phyloP scores from a whole-genome alignment of 345 rosid species.

The Odontarrhena argentea region DNA sequence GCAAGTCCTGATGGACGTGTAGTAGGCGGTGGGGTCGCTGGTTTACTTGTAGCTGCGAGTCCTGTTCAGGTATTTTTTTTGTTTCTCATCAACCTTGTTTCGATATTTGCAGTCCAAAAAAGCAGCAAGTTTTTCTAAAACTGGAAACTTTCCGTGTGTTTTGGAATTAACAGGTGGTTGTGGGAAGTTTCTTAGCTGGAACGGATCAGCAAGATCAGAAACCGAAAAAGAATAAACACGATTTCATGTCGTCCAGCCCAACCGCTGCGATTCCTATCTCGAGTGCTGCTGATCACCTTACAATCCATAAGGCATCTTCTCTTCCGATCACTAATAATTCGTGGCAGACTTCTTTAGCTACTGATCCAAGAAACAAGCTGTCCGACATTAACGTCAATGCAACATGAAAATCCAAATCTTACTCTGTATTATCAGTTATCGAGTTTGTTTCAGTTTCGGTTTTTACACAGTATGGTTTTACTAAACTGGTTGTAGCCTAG shows the following conservation, averaged over 20 bases:
- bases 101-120: background rate
- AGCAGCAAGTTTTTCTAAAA: background rate
- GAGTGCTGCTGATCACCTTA: slow-evolving; percentile 36
- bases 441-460: slow-evolving; percentile 7
- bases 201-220: slow-evolving; percentile 66
- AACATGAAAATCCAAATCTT: slow-evolving; percentile 20
- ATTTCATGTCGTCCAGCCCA: slow-evolving; percentile 43
- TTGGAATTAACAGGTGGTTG: slow-evolving; percentile 63
- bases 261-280: slow-evolving; percentile 42
- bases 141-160: background rate
- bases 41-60: slow-evolving; percentile 86
- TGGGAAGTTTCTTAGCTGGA: slow-evolving; percentile 87
- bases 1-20: slow-evolving; percentile 97
- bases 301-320: slow-evolving; percentile 24
- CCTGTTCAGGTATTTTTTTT: slow-evolving; percentile 80
- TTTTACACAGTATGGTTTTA: slow-evolving; percentile 5
- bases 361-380: slow-evolving; percentile 35
- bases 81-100: background rate
- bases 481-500: slow-evolving; percentile 10
- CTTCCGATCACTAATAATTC: slow-evolving; percentile 26
- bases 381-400: slow-evolving; percentile 32
- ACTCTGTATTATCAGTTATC: slow-evolving; percentile 8
- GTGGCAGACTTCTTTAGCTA: slow-evolving; percentile 38
- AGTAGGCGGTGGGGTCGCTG: slow-evolving; percentile 92
- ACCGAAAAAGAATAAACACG: slow-evolving; percentile 62